Conservation (phyloP, 768 basidiomycete species). For the Agrocybe pediades region DNA sequence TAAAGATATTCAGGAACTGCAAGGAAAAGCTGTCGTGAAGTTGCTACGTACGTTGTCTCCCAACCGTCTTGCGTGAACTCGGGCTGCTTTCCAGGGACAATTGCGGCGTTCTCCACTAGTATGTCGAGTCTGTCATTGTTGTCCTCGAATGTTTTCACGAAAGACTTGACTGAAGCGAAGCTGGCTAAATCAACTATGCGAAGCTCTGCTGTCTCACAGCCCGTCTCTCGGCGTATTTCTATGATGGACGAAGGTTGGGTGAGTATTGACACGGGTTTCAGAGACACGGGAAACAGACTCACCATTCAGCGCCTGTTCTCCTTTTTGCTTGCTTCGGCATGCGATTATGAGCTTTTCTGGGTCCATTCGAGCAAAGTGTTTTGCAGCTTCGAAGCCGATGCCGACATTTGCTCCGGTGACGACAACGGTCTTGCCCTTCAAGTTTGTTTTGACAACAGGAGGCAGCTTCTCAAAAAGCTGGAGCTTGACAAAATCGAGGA, state of each 20-base stretch:
- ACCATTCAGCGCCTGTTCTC: conserved; percentile 37
- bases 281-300: conserved; percentile 10
- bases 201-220: conserved; percentile 34
- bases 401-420: conserved; percentile 55
- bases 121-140: conserved; percentile 41
- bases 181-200: conserved; percentile 43
- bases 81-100: conserved; percentile 6
- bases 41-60: conserved; percentile 35
- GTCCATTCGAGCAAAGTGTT: conserved; percentile 47
- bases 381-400: conserved; percentile 47
- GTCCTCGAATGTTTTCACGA: conserved; percentile 35
- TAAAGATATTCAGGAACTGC: not conserved
- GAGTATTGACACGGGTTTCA: not conserved
- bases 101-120: conserved; percentile 20
- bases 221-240: conserved; percentile 28
- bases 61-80: conserved; percentile 36
- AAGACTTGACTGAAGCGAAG: conserved; percentile 42
- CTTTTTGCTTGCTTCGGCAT: conserved; percentile 39
- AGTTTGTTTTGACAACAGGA: conserved; percentile 32
- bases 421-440: conserved; percentile 47
- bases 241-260: not conserved
- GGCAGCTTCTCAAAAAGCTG: conserved; percentile 20
- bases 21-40: not conserved
- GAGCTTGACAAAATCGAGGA: conserved; percentile 15
- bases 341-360: conserved; percentile 39